A percentile compares a stretch with the other conserved stretches of the same genome.
These are phyloP conservation scores for Penicillium steckii DNA, from an alignment of 495 filamentous ascomycete genomes.

Conservation along the genomic window DNA sequence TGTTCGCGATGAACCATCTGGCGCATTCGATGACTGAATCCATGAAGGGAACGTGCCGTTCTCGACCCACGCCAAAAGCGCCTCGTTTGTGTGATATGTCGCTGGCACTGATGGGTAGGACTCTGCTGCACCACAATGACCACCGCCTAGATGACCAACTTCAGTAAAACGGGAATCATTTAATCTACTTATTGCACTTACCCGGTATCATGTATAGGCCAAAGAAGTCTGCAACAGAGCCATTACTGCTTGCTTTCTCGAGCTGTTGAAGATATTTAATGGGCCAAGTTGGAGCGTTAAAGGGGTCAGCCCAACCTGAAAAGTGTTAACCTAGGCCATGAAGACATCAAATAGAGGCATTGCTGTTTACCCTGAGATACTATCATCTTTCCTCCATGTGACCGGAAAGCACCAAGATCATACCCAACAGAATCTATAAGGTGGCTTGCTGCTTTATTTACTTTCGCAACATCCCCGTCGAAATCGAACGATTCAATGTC, in stretches of 20 bases:
- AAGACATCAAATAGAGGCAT: too few species aligned
- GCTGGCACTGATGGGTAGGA: slow-evolving; percentile 33
- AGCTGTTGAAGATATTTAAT: slow-evolving; percentile 40
- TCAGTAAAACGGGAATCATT: background rate
- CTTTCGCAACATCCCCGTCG: slow-evolving; percentile 30
- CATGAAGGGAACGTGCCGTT: slow-evolving; percentile 14
- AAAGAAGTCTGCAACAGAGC: slow-evolving; percentile 33
- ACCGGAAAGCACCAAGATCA: slow-evolving; percentile 30
- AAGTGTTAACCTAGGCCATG: background rate
- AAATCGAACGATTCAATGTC: slow-evolving; percentile 49
- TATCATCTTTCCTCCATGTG: slow-evolving; percentile 36
- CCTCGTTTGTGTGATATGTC: slow-evolving; percentile 30
- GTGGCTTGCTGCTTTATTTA: slow-evolving; percentile 27
- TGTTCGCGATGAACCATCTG: slow-evolving; percentile 26
- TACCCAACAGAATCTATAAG: slow-evolving; percentile 38
- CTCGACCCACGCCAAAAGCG: slow-evolving; percentile 33
- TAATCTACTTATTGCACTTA: background rate
- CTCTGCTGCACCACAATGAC: slow-evolving; percentile 37
- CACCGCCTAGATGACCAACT: slow-evolving; percentile 37
- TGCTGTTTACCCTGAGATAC: slow-evolving; percentile 35
- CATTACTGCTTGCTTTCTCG: slow-evolving; percentile 18
- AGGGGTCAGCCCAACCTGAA: slow-evolving; percentile 36
- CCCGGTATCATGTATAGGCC: slow-evolving; percentile 19
- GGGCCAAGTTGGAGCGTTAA: slow-evolving; percentile 41
- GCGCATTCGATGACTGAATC: slow-evolving; percentile 27